Evolutionary conservation across 306 rosid genomes (phyloP), one percentile per base, ranked within the genome.

Genomic region (Cicer yamashitae): DNA sequence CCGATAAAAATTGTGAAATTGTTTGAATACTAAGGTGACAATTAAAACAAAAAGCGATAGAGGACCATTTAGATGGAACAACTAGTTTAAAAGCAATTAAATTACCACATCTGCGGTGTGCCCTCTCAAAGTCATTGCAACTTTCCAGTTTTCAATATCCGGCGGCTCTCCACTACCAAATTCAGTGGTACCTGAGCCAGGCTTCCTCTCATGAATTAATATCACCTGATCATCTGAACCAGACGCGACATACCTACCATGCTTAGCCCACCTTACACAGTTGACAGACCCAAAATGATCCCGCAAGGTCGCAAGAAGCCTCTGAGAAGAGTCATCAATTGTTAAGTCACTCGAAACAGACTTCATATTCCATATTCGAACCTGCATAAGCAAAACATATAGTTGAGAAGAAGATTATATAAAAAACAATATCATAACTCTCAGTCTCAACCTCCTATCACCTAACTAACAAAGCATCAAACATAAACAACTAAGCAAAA

Each of bases 91-190:
- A 84, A 87, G 80, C 86, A 81, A 91, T 75, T 73, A 14, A 86
- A 88, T 90, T 92, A 96, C 99, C 99, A 96, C 98, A 76, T 96
- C 99, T 10, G 99, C 99, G 58, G 97, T 92, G 82, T 96, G 99
- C 71, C 99, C 99, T 84, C 98, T 92, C 92, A 96, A 87, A 77
- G 99, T 92, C 92, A 92, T 83, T 52, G 87, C 88, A 41, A 92
- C 99, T 86, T 96, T 96, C 99, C 99, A 96, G 84, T 96, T 96
- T 82, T 96, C 99, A 70, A 96, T 87, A 70, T 96, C 99, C 1
- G 99, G 99, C 17, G 98, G 92, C 82, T 96, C 99, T 77, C 99
- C 99, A 48, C 99, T 90, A 44, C 99, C 99, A 71, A 96, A 96
- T 76, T 96, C 99, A 0, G 99, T 92, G 81, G 97, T 96, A 82